These are phyloP conservation scores for Teratosphaeria destructans DNA, from an alignment of 2,329 filamentous ascomycete genomes.

Conservation along the genomic window DNA sequence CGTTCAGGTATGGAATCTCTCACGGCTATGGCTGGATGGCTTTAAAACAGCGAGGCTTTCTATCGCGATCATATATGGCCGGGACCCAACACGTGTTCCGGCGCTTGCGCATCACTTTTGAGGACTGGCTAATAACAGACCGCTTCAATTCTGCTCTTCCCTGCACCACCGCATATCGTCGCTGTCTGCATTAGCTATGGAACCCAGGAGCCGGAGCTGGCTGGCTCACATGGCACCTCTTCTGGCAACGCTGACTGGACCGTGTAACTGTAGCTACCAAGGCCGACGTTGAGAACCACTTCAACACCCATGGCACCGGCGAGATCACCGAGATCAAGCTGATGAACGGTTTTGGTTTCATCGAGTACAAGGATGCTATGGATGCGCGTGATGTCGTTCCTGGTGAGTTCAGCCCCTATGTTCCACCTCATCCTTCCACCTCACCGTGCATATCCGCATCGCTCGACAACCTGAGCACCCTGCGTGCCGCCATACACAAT, in stretches of 20 bases:
- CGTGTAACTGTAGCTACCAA: slow-evolving; percentile 66
- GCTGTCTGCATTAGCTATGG: slow-evolving; percentile 4
- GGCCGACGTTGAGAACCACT: slow-evolving; percentile 90
- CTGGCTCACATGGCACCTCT: slow-evolving; percentile 5
- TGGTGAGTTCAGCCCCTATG: slow-evolving; percentile 49
- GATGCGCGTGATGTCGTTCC: slow-evolving; percentile 97
- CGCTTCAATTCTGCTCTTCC: slow-evolving; percentile 6
- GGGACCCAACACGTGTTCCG: slow-evolving; percentile 1
- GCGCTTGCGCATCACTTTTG: slow-evolving; percentile 8
- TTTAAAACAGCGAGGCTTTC: background rate
- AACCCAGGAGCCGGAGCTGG: slow-evolving; percentile 21
- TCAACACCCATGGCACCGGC: slow-evolving; percentile 88
- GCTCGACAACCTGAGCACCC: background rate
- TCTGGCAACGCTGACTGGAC: slow-evolving; percentile 36
- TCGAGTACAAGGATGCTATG: slow-evolving; percentile 97
- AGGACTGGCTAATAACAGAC: slow-evolving; percentile 10
- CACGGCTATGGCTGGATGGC: slow-evolving; percentile 15
- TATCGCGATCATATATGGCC: background rate
- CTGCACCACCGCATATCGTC: background rate
- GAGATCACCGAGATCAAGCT: slow-evolving; percentile 99
- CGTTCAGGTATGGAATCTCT: slow-evolving; percentile 65
- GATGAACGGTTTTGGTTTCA: slow-evolving; percentile 99
- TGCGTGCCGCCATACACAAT: background rate
- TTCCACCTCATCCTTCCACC: background rate
- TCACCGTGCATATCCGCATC: background rate